These are phyloP conservation scores for Acanthamoeba culbertsoni DNA, from an alignment of 208 protist species.

Conservation along the genomic window DNA sequence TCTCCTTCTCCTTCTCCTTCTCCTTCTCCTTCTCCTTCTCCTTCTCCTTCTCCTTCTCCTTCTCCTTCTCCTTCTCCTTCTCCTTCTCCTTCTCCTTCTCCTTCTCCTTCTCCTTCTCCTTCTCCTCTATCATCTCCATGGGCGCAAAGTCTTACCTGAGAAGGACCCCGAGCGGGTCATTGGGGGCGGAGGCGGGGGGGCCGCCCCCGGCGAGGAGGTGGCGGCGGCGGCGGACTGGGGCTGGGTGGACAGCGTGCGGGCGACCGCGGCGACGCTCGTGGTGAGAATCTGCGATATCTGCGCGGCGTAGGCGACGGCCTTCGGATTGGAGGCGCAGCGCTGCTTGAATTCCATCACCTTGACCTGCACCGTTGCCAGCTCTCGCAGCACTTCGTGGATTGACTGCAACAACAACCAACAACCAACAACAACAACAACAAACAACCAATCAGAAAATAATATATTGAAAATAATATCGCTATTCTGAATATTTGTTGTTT, in stretches of 20 bases:
- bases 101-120: no score
- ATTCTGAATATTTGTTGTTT: no score
- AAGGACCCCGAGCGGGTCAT: background rate
- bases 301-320: background rate
- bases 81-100: no score
- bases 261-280: background rate
- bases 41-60: no score
- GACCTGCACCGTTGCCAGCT: background rate
- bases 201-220: background rate
- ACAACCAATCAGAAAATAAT: no score
- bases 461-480: no score
- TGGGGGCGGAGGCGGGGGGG: background rate
- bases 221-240: background rate
- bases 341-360: constrained; percentile 1
- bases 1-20: no score
- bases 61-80: no score
- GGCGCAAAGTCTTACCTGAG: background rate
- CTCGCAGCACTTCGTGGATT: background rate
- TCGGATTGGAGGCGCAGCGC: background rate
- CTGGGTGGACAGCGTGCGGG: background rate
- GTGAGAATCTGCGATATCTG: background rate
- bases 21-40: no score
- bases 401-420: no score
- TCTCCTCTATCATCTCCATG: no score
- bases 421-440: no score